phyloP scores from a whole-genome alignment of 2,329 filamentous ascomycete genomes.

The Calonectria pauciramosa region DNA sequence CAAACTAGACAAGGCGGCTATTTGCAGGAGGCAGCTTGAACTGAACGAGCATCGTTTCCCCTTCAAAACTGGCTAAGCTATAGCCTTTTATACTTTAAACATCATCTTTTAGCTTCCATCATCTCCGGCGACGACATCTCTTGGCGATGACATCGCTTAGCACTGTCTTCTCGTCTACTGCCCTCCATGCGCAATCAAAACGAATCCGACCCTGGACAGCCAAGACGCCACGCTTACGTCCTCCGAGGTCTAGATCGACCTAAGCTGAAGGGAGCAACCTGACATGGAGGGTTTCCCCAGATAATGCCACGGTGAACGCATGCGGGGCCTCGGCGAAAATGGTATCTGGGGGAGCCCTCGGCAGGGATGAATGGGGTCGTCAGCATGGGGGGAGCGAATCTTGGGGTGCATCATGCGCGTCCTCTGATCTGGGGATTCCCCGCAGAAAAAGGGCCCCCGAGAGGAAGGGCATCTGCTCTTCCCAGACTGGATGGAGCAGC shows the following conservation, averaged over 20 bases:
- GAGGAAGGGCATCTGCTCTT: not conserved
- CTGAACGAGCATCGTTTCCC: not conserved
- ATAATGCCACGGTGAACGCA: not conserved
- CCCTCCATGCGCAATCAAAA: not conserved
- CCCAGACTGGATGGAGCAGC: not conserved
- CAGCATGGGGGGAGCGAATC: not conserved
- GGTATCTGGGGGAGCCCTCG: not conserved
- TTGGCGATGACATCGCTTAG: not conserved
- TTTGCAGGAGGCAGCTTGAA: not conserved
- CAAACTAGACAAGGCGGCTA: not conserved
- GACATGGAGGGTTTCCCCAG: not conserved
- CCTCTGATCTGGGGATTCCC: not conserved
- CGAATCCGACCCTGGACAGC: not conserved
- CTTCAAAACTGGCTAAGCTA: not conserved
- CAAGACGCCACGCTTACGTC: not conserved
- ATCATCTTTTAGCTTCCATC: not conserved
- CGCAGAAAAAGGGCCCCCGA: not conserved
- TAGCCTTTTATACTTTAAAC: not conserved
- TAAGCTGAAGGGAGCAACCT: not conserved
- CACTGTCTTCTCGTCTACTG: not conserved
- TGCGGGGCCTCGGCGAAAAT: conserved; percentile 7
- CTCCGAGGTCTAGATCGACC: not conserved
- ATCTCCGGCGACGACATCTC: not conserved
- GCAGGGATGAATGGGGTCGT: not conserved
- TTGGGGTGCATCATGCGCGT: conserved; percentile 6